Base-by-base conservation (phyloP, 1,284 basidiomycete species). In the Volvariella surrecta region DNA sequence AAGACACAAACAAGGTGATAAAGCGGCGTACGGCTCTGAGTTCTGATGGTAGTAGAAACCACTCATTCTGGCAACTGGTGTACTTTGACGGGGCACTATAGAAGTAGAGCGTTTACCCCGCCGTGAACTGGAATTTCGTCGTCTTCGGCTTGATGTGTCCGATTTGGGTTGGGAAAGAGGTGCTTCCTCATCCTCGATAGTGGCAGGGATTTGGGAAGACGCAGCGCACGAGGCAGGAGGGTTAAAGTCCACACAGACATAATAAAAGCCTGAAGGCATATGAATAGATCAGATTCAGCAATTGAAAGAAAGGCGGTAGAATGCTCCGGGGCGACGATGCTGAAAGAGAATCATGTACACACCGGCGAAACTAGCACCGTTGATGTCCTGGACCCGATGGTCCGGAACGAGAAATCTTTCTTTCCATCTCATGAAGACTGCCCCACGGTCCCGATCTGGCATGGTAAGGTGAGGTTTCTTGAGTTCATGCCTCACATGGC, bases 371-470 rank as follows among this genome's bases (percentile, higher is more conserved):
- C 88, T 92, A 3, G 94, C 94, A 21, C 94, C 94, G 54, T 81
- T 91, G 61, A 98, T 96, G 62, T 95, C 91, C 58, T 89, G 81
- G 38, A 95, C 90, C 46, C 83, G 78, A 63, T 95, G 90, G 61
- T 95, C 89, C 7, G 94, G 94, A 10, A 97, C 90, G 46, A 98
- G 68, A 62, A 97, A 97, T 54, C 84, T 76, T 64, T 98, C 94
- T 66, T 98, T 98, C 88, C 93, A 96, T 47, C 94, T 74, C 86
- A 98, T 92, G 60, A 97, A 98, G 19, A 88, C 79, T 16, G 81
- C 82, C 3, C 82, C 80, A 35, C 80, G 74, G 55, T 83, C 80
- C 19, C 78, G 70, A 51, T 86, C 85, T 47, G 79, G 70, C 56
- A 92, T 80, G 19, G 84, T 85, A 60, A 88, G 58, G 49, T 82